Evolutionary conservation across 495 filamentous ascomycete genomes (phyloP), one percentile per base, ranked within the genome.

Genomic region (Talaromyces proteolyticus): DNA sequence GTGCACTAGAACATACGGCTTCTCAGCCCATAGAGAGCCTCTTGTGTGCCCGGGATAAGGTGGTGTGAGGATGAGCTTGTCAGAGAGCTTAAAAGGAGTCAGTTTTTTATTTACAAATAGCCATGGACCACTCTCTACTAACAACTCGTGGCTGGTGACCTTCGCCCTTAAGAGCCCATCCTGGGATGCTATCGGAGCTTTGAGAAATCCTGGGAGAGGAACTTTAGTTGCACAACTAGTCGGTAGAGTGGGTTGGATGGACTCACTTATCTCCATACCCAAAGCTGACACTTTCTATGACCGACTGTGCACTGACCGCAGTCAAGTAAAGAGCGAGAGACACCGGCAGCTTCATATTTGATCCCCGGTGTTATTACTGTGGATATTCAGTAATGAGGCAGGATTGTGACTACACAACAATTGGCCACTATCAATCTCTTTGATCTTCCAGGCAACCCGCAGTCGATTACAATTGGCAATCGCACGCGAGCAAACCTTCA

Each of bases 41-140:
- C 91, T 81, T 54, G 82, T 80, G 64, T 93, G 93, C 40, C 93
- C 93, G 8, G 92, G 91, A 44, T 79, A 81, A 6, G 88, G 85
- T 1, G 94, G 93, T 7, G 94, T 98, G 42, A 98, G 75, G 59
- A 98, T 88, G 47, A 97, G 51, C 63, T 91, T 90, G 71, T 97
- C 89, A 41, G 90, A 94, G 53, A 97, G 79, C 74, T 77, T 34
- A n/a, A 29, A 43, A 19, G 5, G 6, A 8, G 34, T n/a, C 23
- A 40, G 21, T 20, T 38, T 38, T 22, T 57, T 51, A 34, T 34
- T 25, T 4, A 3, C 12, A 46, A 1, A 24, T 19, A n/a, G 7
- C 11, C 25, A 6, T 3, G 29, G 1, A 12, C 41, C 5, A 7
- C 2, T 29, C 54, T 44, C 22, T 54, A 62, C 67, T 55, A 53